phyloP scores from a whole-genome alignment of 345 rosid species.

The Kandelia obovata region DNA sequence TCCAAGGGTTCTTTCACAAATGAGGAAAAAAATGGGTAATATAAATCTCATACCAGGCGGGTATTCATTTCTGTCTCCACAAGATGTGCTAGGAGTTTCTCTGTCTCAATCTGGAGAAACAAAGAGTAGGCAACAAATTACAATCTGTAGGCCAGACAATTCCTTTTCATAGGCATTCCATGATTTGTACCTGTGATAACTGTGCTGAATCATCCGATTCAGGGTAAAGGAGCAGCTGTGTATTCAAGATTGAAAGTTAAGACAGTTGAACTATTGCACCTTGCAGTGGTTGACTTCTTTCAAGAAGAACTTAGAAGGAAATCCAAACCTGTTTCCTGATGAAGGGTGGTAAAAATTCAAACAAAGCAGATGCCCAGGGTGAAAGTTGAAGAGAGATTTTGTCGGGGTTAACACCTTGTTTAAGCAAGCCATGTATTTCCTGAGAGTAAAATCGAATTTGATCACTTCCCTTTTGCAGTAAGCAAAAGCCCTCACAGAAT shows the following conservation, averaged over 20 bases:
- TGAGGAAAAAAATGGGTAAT: background rate
- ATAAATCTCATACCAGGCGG: slow-evolving; percentile 53
- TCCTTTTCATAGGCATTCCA: slow-evolving; percentile 5
- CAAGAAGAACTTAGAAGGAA: slow-evolving; percentile 4
- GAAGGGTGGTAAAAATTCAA: slow-evolving; percentile 84
- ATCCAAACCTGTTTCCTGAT: slow-evolving; percentile 74
- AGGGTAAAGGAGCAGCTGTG: slow-evolving; percentile 83
- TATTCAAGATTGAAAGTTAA: slow-evolving; percentile 31
- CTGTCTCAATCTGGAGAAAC: slow-evolving; percentile 78
- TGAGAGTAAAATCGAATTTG: slow-evolving; percentile 27
- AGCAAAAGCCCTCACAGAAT: background rate
- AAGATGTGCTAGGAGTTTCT: slow-evolving; percentile 93
- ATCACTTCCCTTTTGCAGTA: slow-evolving; percentile 7
- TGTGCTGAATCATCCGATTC: slow-evolving; percentile 99
- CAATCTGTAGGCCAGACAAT: slow-evolving; percentile 8
- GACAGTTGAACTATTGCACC: slow-evolving; percentile 5
- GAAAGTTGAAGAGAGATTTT: slow-evolving; percentile 84
- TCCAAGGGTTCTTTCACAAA: background rate
- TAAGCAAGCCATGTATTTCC: slow-evolving; percentile 81
- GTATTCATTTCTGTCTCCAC: slow-evolving; percentile 94
- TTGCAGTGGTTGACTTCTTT: slow-evolving; percentile 9
- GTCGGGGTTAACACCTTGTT: slow-evolving; percentile 64
- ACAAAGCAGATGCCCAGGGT: slow-evolving; percentile 97
- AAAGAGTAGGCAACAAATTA: slow-evolving; percentile 21
- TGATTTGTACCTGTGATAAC: slow-evolving; percentile 77